Conservation (phyloP, 352 stramenopile species). For the Blastocystis sp. region DNA sequence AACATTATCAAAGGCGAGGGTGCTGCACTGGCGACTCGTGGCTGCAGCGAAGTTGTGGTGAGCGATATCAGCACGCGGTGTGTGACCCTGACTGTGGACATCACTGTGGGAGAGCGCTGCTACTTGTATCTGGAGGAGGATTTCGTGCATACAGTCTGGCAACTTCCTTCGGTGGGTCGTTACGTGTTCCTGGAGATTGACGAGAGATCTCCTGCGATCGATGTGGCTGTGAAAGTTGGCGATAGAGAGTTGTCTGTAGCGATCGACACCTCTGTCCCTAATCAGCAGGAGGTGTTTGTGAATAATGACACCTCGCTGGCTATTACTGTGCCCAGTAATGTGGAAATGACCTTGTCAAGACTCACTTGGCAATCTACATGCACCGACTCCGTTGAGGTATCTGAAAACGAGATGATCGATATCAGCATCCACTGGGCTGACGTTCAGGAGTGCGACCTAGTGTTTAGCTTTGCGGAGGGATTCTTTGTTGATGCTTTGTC, state of each 20-base stretch:
- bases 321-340: background rate
- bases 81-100: background rate
- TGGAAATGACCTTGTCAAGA: background rate
- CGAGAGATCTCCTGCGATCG: background rate
- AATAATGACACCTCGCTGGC: background rate
- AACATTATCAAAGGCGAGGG: background rate
- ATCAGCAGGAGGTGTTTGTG: background rate
- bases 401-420: background rate
- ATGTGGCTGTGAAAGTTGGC: background rate
- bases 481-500: conserved; percentile 8
- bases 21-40: background rate
- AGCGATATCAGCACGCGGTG: background rate
- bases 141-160: conserved; percentile 22
- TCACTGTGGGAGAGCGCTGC: conserved; percentile 19
- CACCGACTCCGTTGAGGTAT: background rate
- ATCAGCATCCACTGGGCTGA: background rate
- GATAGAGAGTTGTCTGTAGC: background rate
- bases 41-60: background rate
- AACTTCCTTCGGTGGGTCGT: background rate
- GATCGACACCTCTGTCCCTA: background rate
- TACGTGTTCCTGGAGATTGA: conserved; percentile 39
- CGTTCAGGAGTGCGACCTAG: background rate
- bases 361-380: background rate
- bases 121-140: conserved; percentile 42
- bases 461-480: background rate